phyloP scores from a whole-genome alignment of 2,329 filamentous ascomycete species.

The Sordariomycetes sp. region DNA sequence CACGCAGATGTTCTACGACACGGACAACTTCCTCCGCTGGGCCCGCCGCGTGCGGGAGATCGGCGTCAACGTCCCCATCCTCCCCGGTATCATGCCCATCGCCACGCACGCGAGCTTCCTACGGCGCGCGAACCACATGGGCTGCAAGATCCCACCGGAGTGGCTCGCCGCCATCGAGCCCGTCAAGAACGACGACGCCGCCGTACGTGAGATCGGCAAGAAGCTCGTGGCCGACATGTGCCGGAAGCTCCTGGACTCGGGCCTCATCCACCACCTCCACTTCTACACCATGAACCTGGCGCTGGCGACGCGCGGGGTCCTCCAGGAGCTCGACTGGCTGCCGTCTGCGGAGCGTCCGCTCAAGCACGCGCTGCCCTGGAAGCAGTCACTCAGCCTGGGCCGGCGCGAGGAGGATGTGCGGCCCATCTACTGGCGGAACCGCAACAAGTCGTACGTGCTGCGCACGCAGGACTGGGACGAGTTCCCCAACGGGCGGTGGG shows the following conservation, averaged over 20 bases:
- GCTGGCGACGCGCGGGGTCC: conserved; percentile 82
- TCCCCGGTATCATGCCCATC: conserved; percentile 79
- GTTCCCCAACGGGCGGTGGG: conserved; percentile 97
- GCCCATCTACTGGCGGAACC: conserved; percentile 97
- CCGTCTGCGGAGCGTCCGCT: conserved; percentile 66
- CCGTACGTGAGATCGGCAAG: conserved; percentile 82
- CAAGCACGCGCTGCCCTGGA: conserved; percentile 77
- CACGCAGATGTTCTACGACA: conserved; percentile 99
- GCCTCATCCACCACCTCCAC: conserved; percentile 70
- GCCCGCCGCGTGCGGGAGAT: conserved; percentile 71
- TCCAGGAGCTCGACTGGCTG: conserved; percentile 76
- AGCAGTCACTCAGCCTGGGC: conserved; percentile 81
- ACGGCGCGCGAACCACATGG: conserved; percentile 80
- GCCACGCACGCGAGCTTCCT: conserved; percentile 91
- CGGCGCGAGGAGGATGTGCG: conserved; percentile 89
- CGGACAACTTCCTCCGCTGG: conserved; percentile 88
- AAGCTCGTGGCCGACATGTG: conserved; percentile 82
- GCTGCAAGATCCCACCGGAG: conserved; percentile 65
- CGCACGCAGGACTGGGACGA: conserved; percentile 98
- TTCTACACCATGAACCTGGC: conserved; percentile 99
- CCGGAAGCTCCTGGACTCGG: conserved; percentile 66
- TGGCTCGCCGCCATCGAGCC: conserved; percentile 80
- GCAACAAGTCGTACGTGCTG: conserved; percentile 88
- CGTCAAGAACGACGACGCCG: conserved; percentile 91
- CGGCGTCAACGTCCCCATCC: conserved; percentile 73